Percentiles rank a stretch among this genome's conserved stretches.
Evolutionary conservation across 495 filamentous ascomycete genomes (phyloP).

Genomic region (Neurospora sp.): DNA sequence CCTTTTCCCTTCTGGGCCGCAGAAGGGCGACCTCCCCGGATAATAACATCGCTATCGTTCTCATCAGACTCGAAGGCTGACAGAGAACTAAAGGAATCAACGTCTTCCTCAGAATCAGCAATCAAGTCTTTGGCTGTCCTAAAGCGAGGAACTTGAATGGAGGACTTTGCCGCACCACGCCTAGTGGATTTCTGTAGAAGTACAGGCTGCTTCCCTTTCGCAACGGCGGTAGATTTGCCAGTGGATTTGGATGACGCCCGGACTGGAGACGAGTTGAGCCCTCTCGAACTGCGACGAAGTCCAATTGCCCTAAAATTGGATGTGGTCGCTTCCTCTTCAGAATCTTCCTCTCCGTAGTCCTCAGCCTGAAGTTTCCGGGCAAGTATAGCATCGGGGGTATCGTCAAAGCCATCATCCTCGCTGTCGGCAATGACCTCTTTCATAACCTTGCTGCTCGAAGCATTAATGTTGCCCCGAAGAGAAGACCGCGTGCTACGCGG

Average conservation of each 20-base stretch:
- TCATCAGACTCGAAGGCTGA: slow-evolving; percentile 1
- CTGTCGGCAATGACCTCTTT: slow-evolving; percentile 18
- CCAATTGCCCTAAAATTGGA: not conserved
- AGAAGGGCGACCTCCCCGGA: not conserved
- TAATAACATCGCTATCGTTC: not conserved
- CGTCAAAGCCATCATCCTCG: slow-evolving; percentile 22
- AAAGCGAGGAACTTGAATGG: not conserved
- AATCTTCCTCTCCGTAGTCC: slow-evolving; percentile 37
- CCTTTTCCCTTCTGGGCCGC: not conserved
- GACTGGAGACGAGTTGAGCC: not conserved
- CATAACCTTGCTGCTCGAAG: slow-evolving; percentile 1
- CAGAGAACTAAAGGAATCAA: not conserved
- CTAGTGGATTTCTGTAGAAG: not conserved
- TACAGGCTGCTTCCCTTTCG: not conserved
- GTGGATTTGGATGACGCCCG: not conserved
- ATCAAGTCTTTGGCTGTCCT: not conserved
- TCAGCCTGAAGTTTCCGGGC: slow-evolving; percentile 47
- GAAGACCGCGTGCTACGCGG: not conserved
- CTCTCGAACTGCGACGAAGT: slow-evolving; percentile 5
- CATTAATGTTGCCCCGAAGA: not conserved
- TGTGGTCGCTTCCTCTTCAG: not conserved
- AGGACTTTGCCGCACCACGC: not conserved
- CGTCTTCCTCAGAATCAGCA: slow-evolving; percentile 8
- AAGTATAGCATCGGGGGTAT: slow-evolving; percentile 37
- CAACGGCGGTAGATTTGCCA: not conserved